These are phyloP conservation scores for Coelastrella sp. DNA, from an alignment of 139 green algal genomes.

Conservation along the genomic window DNA sequence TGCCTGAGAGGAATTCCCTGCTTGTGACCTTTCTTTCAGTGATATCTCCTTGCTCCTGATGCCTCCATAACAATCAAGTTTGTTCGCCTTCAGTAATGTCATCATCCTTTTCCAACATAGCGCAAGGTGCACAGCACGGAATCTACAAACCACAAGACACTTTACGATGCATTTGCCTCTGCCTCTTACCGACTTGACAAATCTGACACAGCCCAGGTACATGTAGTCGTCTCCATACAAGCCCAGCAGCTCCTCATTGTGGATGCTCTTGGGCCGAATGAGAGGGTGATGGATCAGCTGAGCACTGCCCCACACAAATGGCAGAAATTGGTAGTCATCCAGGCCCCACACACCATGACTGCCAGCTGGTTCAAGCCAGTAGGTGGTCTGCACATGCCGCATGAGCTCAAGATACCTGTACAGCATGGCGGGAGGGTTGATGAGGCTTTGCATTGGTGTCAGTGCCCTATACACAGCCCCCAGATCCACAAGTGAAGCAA, in stretches of 20 bases:
- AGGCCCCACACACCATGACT: constrained; percentile 97
- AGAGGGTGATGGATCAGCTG: constrained; percentile 86
- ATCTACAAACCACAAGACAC: neutral
- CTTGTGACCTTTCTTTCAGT: no score
- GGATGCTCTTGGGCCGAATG: constrained; percentile 87
- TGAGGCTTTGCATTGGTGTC: neutral
- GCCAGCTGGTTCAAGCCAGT: constrained; percentile 94
- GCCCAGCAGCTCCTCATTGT: constrained; percentile 80
- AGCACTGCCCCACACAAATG: constrained; percentile 87
- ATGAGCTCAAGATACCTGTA: constrained; percentile 91
- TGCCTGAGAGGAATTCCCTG: no score
- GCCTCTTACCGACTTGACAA: constrained; percentile 79
- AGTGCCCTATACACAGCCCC: neutral
- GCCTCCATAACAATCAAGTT: neutral
- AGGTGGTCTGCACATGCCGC: constrained; percentile 90
- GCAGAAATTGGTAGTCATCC: constrained; percentile 99
- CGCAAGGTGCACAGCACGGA: no score
- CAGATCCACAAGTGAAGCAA: neutral
- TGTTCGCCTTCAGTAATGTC: neutral
- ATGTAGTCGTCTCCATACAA: constrained; percentile 83
- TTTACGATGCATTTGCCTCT: neutral
- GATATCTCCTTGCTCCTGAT: no score
- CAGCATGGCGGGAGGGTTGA: neutral
- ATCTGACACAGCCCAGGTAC: constrained; percentile 87
- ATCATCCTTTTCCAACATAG: no score